Evolutionary conservation across 345 rosid genomes (phyloP), one percentile per base, ranked within the genome.

Genomic region (Trapa bicornis): DNA sequence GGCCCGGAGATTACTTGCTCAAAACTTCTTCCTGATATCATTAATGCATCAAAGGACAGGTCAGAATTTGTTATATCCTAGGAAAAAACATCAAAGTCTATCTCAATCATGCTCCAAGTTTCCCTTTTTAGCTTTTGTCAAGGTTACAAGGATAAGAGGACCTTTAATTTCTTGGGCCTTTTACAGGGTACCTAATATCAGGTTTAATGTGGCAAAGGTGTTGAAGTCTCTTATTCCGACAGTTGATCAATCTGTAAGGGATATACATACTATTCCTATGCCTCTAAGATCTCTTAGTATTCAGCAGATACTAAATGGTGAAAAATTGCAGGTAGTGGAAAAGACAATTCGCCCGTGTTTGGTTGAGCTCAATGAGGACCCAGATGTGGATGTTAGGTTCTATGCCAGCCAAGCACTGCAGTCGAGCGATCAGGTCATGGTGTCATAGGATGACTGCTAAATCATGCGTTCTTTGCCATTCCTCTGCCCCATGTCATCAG

Each of bases 141-240:
- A 58, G 13, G 12, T 35, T 58, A 58, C 63, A n/a, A 9, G 33
- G 63, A 58, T 4, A 38, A 58, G 63, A 58, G 63, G 32, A 32
- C 35, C 4, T 9, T 58, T 58, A 22, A 22, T 29, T 2, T 58
- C 36, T 58, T 8, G 38, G 63, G 37, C 53, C 4, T 62, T 16
- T 65, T 73, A 42, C 92, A 93, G 99, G 77, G 99, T 94, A 64
- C 89, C 99, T 35, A 94, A 94, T 80, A 90, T 93, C 74, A 93
- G 89, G 77, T 90, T 90, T 68, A 93, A 93, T n/a, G 97, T 87
- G 33, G 98, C 98, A 0, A 93, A 93, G 79, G 91, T 90, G 78
- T 81, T 90, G 71, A 97, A 87, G 66, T 90, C 96, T n/a, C 87
- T 94, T 53, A 73, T 91, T 70, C 91, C 99, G 6, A 86, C 90